Base-by-base conservation (phyloP, 2,329 filamentous ascomycete genomes). In the Colletotrichum sansevieriae region DNA sequence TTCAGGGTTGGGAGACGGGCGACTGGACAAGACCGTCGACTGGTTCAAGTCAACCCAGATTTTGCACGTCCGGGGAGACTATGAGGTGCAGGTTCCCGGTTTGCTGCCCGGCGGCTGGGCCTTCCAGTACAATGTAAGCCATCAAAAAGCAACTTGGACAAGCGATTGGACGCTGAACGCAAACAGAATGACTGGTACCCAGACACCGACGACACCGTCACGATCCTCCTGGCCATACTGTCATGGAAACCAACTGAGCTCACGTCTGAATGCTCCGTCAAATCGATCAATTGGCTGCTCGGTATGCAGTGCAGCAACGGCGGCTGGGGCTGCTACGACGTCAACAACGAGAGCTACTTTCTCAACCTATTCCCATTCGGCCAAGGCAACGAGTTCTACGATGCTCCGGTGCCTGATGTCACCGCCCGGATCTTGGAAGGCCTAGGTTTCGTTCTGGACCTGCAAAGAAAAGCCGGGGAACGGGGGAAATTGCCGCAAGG, bases 1-100 rank as follows among this genome's bases (percentile, higher is more conserved):
- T 20, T 58, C 52, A 10, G 62, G 62, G 3, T 11, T 58, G 7
- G 62, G 52, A 18, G 54, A 64, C 13, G 44, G 51, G 7, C 41
- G 62, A 0, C 43, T 52, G 4, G 62, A 64, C 1, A 15, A 41
- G 9, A 43, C 62, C 6, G 41, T 64, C 15, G 51, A 64, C 22
- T 64, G 62, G 62, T 64, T 64, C 44, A 64, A 58, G 22, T 52
- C 58, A 3, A 52, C 58, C 20, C 62, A 64, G 35, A 64, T 64
- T 15, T 44, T 64, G 15, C 51, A 49, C 33, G 51, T 44, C 3
- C 62, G 58, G n/a, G 62, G 62, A 43, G 62, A 64, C 52, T 64
- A 64, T 13, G 20, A 51, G 4, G 54, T 58, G 8, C 58, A 22
- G 0, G 58, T 58, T 1, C 52, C 52, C 0, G 62, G 52, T 12